A percentile compares a stretch with the other conserved stretches of the same genome.
Evolutionary conservation across 129 eudicot genomes (phyloP).

Genomic region (Pulicaria dysenterica): DNA sequence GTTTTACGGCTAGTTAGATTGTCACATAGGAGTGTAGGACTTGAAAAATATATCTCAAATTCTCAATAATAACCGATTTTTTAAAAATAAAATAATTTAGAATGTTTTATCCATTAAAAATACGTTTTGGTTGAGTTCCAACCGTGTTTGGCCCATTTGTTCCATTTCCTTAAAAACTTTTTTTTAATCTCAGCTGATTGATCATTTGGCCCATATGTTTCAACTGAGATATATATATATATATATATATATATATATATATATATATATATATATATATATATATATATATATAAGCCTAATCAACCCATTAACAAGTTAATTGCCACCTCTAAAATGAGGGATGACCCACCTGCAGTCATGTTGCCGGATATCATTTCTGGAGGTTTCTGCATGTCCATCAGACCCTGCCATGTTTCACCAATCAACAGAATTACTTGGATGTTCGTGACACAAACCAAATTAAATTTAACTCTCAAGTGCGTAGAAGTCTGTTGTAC

Average conservation of each 20-base stretch:
- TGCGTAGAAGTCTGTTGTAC: not conserved
- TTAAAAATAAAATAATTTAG: not conserved
- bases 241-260: no score
- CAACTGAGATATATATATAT: not conserved
- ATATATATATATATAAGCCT: not conserved
- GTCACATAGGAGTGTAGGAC: no score
- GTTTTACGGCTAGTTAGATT: not conserved
- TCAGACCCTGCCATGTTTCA: slow-evolving; percentile 59
- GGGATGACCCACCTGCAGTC: slow-evolving; percentile 59
- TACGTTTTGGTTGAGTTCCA: not conserved
- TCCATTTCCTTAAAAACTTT: not conserved
- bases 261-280: no score
- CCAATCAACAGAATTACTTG: slow-evolving; percentile 4
- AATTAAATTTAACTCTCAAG: slow-evolving; percentile 3
- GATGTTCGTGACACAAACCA: slow-evolving; percentile 12
- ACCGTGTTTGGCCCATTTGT: not conserved
- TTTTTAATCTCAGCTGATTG: not conserved
- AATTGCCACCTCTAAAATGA: not conserved
- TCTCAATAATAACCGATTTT: not conserved
- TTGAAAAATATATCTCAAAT: not conserved
- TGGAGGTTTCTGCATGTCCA: slow-evolving; percentile 88
- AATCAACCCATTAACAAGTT: not conserved
- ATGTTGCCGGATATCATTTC: slow-evolving; percentile 92
- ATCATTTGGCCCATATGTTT: not conserved
- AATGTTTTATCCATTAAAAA: not conserved